Evolutionary conservation across 1,139 yeast genomes (phyloP), one percentile per base, ranked within the genome.

Genomic region (Scheffersomyces parashehatae): DNA sequence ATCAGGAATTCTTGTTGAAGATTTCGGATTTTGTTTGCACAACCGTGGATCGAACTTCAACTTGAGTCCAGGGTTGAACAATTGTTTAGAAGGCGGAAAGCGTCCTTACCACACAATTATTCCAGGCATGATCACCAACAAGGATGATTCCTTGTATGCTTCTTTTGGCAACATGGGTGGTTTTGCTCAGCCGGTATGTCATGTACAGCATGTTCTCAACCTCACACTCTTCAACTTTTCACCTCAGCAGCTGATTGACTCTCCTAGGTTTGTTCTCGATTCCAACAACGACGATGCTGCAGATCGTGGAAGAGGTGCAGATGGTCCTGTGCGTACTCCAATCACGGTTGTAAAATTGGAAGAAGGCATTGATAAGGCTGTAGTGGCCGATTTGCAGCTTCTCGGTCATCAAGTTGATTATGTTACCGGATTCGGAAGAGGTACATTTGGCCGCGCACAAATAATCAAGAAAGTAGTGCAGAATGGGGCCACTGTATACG

Each of bases 101-200:
- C 70, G 95, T 48, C 86, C 93, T 0, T 88, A 87, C 62, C 95
- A 88, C 56, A 88, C 96, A 0, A 88, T 88, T 49, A 87, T 88
- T 46, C 95, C 96, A 0, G 89, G 90, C 0, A 78, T 87, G 83
- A 79, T 87, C 30, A 82, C 88, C 5, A 55, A 61, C 10, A 47
- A 59, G 13, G 64, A 59, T 29, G 67, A 68, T 20, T 69, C 69
- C 4, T 65, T 88, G 26, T 84, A 75, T 58, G 91, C 91, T 0
- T 70, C 86, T 3, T 85, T 79, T 55, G 96, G 95, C 29, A 88
- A 86, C 52, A 88, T 87, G 91, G 96, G 96, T 16, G 96, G 93
- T 0, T 88, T 82, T 66, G 87, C 85, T 70, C 96, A 88, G 60
- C 95, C 95, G 2, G 89, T 85, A 51, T 91, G 93, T 1, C 96